A percentile compares a stretch with the other conserved stretches of the same genome.
These are phyloP conservation scores for Leccinum insigne DNA, from an alignment of 1,284 basidiomycete species.

Conservation along the genomic window DNA sequence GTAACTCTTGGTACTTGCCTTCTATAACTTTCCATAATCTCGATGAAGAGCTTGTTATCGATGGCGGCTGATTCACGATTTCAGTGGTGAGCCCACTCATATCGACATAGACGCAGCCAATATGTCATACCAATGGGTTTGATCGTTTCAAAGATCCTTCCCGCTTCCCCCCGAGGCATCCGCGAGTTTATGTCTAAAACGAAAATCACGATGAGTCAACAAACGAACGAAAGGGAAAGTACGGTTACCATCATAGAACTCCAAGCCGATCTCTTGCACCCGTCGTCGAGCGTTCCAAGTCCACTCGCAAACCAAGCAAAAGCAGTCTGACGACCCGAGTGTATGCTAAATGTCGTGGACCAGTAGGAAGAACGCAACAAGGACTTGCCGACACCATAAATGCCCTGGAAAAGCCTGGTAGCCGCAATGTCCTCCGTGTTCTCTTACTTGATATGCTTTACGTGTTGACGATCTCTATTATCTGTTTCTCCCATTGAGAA, in stretches of 20 bases:
- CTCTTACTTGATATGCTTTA: conserved; percentile 62
- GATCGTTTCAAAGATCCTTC: conserved; percentile 72
- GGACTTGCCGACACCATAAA: conserved; percentile 81
- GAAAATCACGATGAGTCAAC: neutral
- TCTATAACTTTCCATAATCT: conserved; percentile 91
- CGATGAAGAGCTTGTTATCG: conserved; percentile 71
- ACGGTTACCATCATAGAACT: conserved; percentile 70
- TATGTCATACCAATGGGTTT: conserved; percentile 56
- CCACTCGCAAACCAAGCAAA: conserved; percentile 75
- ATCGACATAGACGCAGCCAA: neutral
- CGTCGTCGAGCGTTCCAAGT: conserved; percentile 76
- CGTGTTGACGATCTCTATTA: conserved; percentile 76
- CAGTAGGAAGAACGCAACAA: neutral
- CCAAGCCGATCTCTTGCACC: conserved; percentile 74
- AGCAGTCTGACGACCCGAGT: conserved; percentile 61
- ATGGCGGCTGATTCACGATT: conserved; percentile 53
- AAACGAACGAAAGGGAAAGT: neutral
- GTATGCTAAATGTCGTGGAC: neutral
- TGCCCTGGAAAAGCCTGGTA: conserved; percentile 63
- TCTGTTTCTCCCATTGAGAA: conserved; percentile 41
- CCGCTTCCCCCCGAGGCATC: conserved; percentile 83
- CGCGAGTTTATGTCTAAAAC: conserved; percentile 66
- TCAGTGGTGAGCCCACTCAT: neutral
- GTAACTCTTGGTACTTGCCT: conserved; percentile 43
- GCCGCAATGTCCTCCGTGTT: conserved; percentile 58